Evolutionary conservation across 257 asterid species (phyloP).

Genomic region (Lavandula angustifolia): DNA sequence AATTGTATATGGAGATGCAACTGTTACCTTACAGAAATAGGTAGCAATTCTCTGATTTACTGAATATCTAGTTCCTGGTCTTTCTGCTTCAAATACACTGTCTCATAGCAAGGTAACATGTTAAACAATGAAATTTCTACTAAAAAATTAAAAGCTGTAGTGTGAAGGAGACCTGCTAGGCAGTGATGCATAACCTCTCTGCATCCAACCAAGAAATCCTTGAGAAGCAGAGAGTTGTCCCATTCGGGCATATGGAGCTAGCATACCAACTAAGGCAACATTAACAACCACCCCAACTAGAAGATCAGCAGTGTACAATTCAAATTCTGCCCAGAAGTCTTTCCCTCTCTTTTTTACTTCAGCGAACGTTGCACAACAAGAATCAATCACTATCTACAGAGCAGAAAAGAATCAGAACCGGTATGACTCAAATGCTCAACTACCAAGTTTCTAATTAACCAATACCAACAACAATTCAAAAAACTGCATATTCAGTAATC

Average conservation of each 20-base stretch:
- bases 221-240: conserved; percentile 67
- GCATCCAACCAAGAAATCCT: conserved; percentile 64
- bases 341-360: conserved; percentile 96
- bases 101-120: conserved; percentile 25
- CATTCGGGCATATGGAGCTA: conserved; percentile 94
- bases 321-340: conserved; percentile 98
- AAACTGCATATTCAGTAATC: neutral
- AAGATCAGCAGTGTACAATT: conserved; percentile 87
- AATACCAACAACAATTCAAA: neutral
- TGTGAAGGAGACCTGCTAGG: conserved; percentile 79
- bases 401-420: neutral
- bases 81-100: conserved; percentile 95
- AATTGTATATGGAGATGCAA: conserved; percentile 27
- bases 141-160: neutral
- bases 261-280: conserved; percentile 94
- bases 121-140: neutral
- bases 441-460: neutral
- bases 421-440: neutral
- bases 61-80: conserved; percentile 81
- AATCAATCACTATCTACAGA: conserved; percentile 84
- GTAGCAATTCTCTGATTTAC: conserved; percentile 81
- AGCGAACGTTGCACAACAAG: conserved; percentile 95
- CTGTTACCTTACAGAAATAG: conserved; percentile 76
- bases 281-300: conserved; percentile 91
- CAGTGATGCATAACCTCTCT: conserved; percentile 78